Evolutionary conservation across 345 rosid genomes (phyloP).

Genomic region (Pistacia vera): DNA sequence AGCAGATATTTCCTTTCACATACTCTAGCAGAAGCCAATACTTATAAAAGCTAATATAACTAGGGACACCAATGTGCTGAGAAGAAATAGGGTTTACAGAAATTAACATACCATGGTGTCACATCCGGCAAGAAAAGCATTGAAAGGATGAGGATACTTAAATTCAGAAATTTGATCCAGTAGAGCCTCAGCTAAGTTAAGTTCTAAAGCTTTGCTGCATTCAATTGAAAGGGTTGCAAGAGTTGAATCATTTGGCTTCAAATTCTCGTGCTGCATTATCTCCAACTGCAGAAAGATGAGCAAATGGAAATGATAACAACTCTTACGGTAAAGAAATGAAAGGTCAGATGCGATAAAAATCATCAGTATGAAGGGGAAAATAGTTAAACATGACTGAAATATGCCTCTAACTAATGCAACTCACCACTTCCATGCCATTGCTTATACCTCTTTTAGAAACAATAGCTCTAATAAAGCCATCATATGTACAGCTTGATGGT

Average conservation of each 20-base stretch:
- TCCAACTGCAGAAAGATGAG: constrained; percentile 54
- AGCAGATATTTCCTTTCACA: constrained; percentile 2
- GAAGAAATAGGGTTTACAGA: constrained; percentile 8
- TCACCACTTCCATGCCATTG: constrained; percentile 67
- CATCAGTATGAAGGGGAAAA: background rate
- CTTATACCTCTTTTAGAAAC: constrained; percentile 42
- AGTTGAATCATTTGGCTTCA: constrained; percentile 70
- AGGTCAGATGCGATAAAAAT: constrained; percentile 8
- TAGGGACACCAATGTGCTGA: background rate
- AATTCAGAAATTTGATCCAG: constrained; percentile 57
- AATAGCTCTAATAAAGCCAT: constrained; percentile 71
- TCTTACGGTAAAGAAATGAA: background rate
- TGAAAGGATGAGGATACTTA: constrained; percentile 50
- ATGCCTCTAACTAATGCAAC: constrained; percentile 15
- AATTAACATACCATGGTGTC: constrained; percentile 55
- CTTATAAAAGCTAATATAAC: background rate
- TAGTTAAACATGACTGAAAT: constrained; percentile 10
- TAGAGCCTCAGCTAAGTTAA: constrained; percentile 77
- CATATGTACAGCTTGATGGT: constrained; percentile 63
- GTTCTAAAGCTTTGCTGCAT: constrained; percentile 68
- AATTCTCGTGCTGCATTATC: constrained; percentile 57
- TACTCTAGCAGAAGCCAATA: constrained; percentile 1
- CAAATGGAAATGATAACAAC: background rate
- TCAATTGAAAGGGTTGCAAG: constrained; percentile 59
- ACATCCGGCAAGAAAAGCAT: constrained; percentile 70